phyloP scores from a whole-genome alignment of 805 yeast genomes.

The Candida xyloterini region DNA sequence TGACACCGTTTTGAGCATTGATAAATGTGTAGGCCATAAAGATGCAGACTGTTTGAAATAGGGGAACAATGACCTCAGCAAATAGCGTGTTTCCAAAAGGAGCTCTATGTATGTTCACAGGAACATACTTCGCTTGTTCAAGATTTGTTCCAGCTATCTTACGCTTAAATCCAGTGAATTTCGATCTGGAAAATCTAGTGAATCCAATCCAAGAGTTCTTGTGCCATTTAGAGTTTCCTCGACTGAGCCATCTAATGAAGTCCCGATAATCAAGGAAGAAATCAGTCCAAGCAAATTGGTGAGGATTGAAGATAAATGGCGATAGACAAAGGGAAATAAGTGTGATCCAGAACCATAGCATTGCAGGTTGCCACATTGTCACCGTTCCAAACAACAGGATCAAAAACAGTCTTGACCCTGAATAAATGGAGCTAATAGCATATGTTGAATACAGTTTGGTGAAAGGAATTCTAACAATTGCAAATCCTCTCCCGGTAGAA shows the following conservation, averaged over 20 bases:
- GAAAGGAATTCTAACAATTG: slow-evolving; percentile 77
- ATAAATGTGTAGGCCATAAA: slow-evolving; percentile 74
- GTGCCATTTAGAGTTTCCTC: slow-evolving; percentile 71
- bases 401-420: slow-evolving; percentile 68
- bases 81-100: slow-evolving; percentile 72
- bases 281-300: slow-evolving; percentile 46
- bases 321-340: slow-evolving; percentile 43
- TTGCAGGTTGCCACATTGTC: slow-evolving; percentile 77
- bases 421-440: slow-evolving; percentile 71
- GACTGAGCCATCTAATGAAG: slow-evolving; percentile 66
- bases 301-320: slow-evolving; percentile 54
- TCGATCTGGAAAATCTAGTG: slow-evolving; percentile 74
- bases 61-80: slow-evolving; percentile 76
- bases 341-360: slow-evolving; percentile 59
- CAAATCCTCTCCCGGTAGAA: slow-evolving; percentile 93
- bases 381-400: slow-evolving; percentile 72
- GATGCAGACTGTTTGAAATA: slow-evolving; percentile 64
- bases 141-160: slow-evolving; percentile 36
- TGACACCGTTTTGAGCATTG: slow-evolving; percentile 85
- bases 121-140: slow-evolving; percentile 38
- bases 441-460: slow-evolving; percentile 70
- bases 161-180: slow-evolving; percentile 88
- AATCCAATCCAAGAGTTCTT: slow-evolving; percentile 77
- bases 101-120: slow-evolving; percentile 61
- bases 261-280: slow-evolving; percentile 50